Base-by-base conservation (phyloP, 192 early-diverging fungal species). In the Coemansia erecta region DNA sequence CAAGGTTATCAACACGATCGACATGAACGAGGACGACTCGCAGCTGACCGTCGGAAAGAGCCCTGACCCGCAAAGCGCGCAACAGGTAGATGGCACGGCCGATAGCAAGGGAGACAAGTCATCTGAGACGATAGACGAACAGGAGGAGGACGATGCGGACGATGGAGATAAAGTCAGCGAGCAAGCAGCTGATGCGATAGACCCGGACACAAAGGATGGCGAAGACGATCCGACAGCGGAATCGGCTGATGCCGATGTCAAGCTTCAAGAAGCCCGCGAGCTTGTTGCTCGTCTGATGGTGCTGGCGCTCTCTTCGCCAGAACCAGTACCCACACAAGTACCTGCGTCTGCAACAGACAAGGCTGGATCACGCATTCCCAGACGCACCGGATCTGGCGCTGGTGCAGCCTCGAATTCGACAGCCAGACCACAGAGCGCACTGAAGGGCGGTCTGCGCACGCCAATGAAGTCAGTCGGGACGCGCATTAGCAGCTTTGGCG, bases 401-500 rank as follows among this genome's bases (percentile, higher is more conserved):
- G 28, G 60, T 7, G 37, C 67, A 6, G 49, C 17, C 24, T 8
- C 56, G 7, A 28, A 55, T 15, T 50, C 65, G 17, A 49, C 35
- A 15, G 50, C 50, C 44, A 69, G 65, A 13, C 35, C 64, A 2
- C 12, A 52, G 23, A 53, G 53, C 40, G 63, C 58, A 26, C 17
- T 51, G 21, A 77, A 71, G 44, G 50, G 53, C 35, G 58, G 61
- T 3, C 39, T 68, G 48, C 74, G 74, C 52, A 60, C 68, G 14
- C 74, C 68, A 9, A 52, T 53, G 23, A 71, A 68, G 17, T 53
- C 64, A 15, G 5, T 64, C 40, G 60, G 64, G 44, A 45, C 64
- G 18, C 74, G 74, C 9, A 77, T 77, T 61, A 77, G 74, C 58
- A 77, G 69, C 50, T 77, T 77, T 64, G 74, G 74, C 19, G 74